Evolutionary conservation across 495 filamentous ascomycete species (phyloP).

Genomic region (Neurospora sp.): DNA sequence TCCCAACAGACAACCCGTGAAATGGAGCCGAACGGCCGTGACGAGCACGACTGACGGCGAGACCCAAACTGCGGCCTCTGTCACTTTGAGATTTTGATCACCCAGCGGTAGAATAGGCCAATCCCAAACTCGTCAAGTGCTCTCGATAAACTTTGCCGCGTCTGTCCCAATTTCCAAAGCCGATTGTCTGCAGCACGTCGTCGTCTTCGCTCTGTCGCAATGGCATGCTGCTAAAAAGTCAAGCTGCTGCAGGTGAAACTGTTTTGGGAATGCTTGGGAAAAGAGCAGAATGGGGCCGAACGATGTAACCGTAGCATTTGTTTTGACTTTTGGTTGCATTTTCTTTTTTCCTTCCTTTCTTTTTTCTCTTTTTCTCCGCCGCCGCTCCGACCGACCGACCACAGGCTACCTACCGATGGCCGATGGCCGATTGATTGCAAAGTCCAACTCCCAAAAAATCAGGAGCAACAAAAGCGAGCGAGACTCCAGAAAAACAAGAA

Average conservation of each 20-base stretch:
- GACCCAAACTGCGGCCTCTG: neutral
- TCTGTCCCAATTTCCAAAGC: neutral
- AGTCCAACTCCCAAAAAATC: too few species aligned
- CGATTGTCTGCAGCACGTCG: neutral
- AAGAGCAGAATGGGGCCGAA: neutral
- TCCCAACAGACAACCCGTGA: neutral
- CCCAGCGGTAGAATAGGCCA: neutral
- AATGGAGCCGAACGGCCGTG: neutral
- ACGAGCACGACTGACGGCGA: neutral
- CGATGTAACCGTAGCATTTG: neutral
- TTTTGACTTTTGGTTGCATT: neutral
- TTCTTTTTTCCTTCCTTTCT: neutral
- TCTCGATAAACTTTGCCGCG: neutral
- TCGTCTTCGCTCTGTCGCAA: neutral
- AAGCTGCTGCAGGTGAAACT: neutral
- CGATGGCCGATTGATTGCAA: neutral
- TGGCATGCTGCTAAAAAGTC: neutral
- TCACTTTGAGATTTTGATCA: neutral
- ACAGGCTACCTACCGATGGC: neutral
- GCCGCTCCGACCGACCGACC: neutral
- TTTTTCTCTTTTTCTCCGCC: neutral
- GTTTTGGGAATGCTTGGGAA: neutral
- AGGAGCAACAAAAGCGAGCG: neutral
- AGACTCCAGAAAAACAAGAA: neutral
- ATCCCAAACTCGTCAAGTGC: neutral